Base-by-base conservation (phyloP, 2,329 filamentous ascomycete genomes). In the Celoporthe dispersa region DNA sequence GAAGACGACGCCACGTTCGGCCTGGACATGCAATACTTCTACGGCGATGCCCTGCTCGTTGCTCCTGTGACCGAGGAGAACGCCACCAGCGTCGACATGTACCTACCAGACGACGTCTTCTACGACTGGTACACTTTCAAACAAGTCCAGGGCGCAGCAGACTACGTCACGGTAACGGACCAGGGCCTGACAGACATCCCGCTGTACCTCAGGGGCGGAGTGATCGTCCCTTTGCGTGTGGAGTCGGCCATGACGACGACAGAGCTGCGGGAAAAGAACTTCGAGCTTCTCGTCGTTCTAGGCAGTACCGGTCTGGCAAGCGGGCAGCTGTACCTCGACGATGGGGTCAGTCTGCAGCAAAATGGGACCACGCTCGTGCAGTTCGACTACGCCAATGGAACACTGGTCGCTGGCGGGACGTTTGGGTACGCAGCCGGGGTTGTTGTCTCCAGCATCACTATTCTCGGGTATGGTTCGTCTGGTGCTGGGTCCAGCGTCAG, bases 241-340 rank as follows among this genome's bases (percentile, higher is more conserved):
- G 82, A 81, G 69, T 80, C 83, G 16, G 85, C 87, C 41, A 89
- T 88, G 80, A 93, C 91, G 0, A 93, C 91, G 0, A 85, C 84
- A 0, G 86, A 86, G 59, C 81, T 92, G 51, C 84, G 91, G 57
- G 84, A 87, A 73, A 83, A 91, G 74, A 84, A 89, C 73, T 95
- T 95, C 80, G 86, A 90, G 77, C 81, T 97, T 65, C 76, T 95
- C 48, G 85, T 97, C 60, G 90, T 92, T 0, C 85, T 92, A 0
- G 88, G 86, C 7, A 76, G 77, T 0, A 81, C 91, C 66, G 91
- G 90, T 3, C 87, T 81, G 8, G 93, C 93, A 0, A 78, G 77
- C 1, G 93, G 93, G 0, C 83, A 84, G 66, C 82, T 96, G 69
- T 96, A 94, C 77, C 81, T 96, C 6, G 93, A 96, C 74, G 93